phyloP scores from a whole-genome alignment of 768 basidiomycete species.

The Neoboletus brunneissimus region DNA sequence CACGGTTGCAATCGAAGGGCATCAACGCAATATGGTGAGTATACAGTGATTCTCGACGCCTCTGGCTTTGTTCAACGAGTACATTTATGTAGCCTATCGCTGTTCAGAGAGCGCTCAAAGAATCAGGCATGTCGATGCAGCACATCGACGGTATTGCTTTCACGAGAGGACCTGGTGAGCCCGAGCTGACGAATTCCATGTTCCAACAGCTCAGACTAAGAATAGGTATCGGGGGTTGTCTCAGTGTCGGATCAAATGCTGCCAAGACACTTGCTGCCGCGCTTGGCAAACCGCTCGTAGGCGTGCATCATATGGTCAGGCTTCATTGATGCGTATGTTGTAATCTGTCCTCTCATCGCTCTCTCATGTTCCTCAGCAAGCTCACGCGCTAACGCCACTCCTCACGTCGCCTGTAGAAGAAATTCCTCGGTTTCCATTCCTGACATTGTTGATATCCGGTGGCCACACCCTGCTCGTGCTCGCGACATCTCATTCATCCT shows the following conservation, averaged over 20 bases:
- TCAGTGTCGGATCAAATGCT: constrained; percentile 74
- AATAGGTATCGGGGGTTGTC: constrained; percentile 74
- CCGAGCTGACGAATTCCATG: not conserved
- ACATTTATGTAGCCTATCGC: constrained; percentile 59
- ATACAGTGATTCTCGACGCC: not conserved
- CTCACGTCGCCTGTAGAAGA: constrained; percentile 51
- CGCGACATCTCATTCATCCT: constrained; percentile 54
- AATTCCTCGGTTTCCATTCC: constrained; percentile 73
- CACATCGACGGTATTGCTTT: constrained; percentile 88
- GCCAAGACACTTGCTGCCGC: constrained; percentile 85
- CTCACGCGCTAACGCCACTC: constrained; percentile 80
- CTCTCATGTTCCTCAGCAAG: constrained; percentile 59
- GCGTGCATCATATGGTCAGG: constrained; percentile 92
- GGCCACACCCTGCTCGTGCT: constrained; percentile 90
- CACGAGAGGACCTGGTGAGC: constrained; percentile 79
- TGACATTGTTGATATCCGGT: constrained; percentile 88
- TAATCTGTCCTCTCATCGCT: not conserved
- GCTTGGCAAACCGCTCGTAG: constrained; percentile 73
- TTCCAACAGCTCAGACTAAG: not conserved
- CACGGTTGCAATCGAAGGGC: constrained; percentile 69
- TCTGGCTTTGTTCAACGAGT: not conserved
- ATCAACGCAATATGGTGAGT: constrained; percentile 74
- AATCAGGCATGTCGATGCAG: constrained; percentile 55
- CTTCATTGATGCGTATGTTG: not conserved
- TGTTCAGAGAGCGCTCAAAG: constrained; percentile 60